A percentile compares a stretch with the other conserved stretches of the same genome.
Conservation (phyloP, 106 monocot genomes). For the Posidonia australis region DNA sequence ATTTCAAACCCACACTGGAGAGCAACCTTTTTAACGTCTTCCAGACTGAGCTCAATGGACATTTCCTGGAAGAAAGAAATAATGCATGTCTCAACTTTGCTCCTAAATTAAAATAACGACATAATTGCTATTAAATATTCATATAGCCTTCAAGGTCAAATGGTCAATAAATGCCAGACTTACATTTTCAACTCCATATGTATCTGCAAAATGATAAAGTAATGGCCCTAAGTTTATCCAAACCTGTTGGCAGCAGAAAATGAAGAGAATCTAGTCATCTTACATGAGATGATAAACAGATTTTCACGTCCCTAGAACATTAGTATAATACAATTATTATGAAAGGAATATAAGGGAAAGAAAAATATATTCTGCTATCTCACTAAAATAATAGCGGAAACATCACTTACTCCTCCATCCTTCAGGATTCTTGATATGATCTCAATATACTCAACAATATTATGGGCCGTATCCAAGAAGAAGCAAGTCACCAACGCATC, state of each 20-base stretch:
- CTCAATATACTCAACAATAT: constrained; percentile 94
- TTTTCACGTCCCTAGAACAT: background rate
- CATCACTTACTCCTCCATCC: constrained; percentile 73
- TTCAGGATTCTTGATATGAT: constrained; percentile 87
- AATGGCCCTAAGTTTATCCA: constrained; percentile 96
- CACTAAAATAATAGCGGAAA: background rate
- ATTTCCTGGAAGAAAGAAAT: constrained; percentile 48
- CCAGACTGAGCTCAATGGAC: constrained; percentile 92
- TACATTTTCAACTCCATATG: constrained; percentile 58
- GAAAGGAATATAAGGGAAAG: too few species aligned
- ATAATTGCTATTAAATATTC: background rate
- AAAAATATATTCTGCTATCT: too few species aligned
- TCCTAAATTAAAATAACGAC: background rate
- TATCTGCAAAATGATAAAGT: constrained; percentile 95
- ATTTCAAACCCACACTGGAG: constrained; percentile 72
- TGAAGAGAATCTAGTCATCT: background rate
- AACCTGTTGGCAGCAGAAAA: constrained; percentile 32
- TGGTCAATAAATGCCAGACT: background rate
- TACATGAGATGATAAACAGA: background rate
- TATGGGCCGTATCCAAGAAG: constrained; percentile 95
- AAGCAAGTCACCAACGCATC: constrained; percentile 97
- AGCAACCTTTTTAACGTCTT: constrained; percentile 81
- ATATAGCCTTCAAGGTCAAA: too few species aligned
- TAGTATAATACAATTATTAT: too few species aligned
- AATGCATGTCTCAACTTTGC: background rate